Base-by-base conservation (phyloP, 257 asterid species). In the Euphrasia confusa region DNA sequence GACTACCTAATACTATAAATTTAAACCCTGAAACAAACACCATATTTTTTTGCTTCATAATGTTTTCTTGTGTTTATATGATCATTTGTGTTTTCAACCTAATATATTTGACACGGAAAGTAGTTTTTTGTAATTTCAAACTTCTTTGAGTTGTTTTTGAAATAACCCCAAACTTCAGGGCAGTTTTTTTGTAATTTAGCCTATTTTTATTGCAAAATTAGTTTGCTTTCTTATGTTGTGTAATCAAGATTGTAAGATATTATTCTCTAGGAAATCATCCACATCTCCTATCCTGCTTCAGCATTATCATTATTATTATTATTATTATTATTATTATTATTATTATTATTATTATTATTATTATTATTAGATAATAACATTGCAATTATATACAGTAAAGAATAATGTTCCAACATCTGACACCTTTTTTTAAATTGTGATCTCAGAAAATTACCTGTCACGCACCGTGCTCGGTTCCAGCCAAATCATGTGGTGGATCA, bases 401-500 rank as follows among this genome's bases (percentile, higher is more conserved):
- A 44, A 44, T 3, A 3, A 12, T 44, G 50, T 44, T 10, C 10
- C 50, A 44, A 44, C 50, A 44, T 12, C 50, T 44, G 15, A 44
- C 4, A 2, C 3, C 40, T 33, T 37, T 15, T 65, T 21, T 33
- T 56, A 27, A 24, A 54, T 59, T 61, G 14, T 71, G 37, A 28
- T 72, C 68, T 78, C 94, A 93, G 99, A 93, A 68, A 75, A 84
- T 68, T 89, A 93, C 78, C 80, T 83, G 54, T 85, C 88, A 3
- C 94, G 88, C 21, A 89, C 96, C 39, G 88, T 83, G 30, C 94
- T 90, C 28, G 99, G 99, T 61, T 76, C 97, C 21, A 87, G 80
- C 39, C 99, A 93, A 74, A 86, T 93, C 69, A 71, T 87, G 75
- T 93, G 96, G 99, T 93, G 99, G 99, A 93, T 93, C 75, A 89